phyloP scores from a whole-genome alignment of 164 flowering plant species.

The Vitis rupestris region DNA sequence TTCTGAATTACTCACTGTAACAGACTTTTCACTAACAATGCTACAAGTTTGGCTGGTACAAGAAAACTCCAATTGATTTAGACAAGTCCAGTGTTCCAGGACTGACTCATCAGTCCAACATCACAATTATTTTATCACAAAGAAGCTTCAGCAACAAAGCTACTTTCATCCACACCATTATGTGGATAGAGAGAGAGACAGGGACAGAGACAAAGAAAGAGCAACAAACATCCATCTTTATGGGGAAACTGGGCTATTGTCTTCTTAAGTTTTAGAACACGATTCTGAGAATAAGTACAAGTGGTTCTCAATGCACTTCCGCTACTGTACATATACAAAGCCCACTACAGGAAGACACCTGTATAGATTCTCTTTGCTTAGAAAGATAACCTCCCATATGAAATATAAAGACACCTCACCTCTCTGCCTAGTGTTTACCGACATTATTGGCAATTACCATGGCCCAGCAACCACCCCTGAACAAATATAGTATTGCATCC shows the following conservation, averaged over 20 bases:
- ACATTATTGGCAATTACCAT: constrained; percentile 10
- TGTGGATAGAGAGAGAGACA: background rate
- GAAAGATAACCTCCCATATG: constrained; percentile 1
- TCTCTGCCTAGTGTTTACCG: constrained; percentile 3
- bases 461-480: constrained; percentile 5
- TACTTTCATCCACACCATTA: constrained; percentile 15
- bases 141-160: constrained; percentile 24
- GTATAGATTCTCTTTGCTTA: background rate
- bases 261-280: background rate
- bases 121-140: constrained; percentile 30
- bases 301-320: constrained; percentile 25
- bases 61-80: constrained; percentile 8
- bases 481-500: background rate
- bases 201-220: background rate
- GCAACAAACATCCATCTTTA: background rate
- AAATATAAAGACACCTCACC: constrained; percentile 12
- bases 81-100: constrained; percentile 19
- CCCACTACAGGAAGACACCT: constrained; percentile 12
- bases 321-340: constrained; percentile 12
- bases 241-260: constrained; percentile 8
- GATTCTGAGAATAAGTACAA: constrained; percentile 29
- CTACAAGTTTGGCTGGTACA: background rate
- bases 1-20: too few species aligned
- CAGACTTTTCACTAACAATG: background rate
- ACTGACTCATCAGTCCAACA: constrained; percentile 42